These are phyloP conservation scores for Hortiboletus campestris DNA, from an alignment of 768 basidiomycete species.

Conservation along the genomic window DNA sequence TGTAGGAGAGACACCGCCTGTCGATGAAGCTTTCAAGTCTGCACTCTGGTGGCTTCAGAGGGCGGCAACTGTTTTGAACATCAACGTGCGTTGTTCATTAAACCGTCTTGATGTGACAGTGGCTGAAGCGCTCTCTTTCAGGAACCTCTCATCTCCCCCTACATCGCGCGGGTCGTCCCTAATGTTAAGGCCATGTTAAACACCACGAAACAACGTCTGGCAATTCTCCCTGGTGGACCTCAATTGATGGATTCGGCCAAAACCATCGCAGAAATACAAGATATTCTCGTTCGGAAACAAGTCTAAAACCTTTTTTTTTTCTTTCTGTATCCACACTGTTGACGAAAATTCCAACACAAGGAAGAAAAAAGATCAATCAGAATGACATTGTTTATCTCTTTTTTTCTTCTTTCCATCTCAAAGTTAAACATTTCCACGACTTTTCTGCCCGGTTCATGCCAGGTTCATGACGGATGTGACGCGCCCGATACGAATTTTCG, in stretches of 20 bases:
- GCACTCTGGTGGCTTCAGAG: constrained; percentile 88
- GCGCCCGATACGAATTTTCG: constrained; percentile 10
- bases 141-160: constrained; percentile 82
- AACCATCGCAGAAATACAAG: constrained; percentile 73
- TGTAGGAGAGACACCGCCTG: constrained; percentile 71
- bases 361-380: background rate
- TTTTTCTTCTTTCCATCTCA: constrained; percentile 1
- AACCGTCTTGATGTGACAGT: background rate
- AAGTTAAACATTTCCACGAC: background rate
- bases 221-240: constrained; percentile 72
- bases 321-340: background rate
- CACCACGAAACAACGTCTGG: constrained; percentile 75
- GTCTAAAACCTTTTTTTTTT: constrained; percentile 7
- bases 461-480: constrained; percentile 24
- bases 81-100: constrained; percentile 49
- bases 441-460: constrained; percentile 18
- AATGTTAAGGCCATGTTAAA: constrained; percentile 75
- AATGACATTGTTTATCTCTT: constrained; percentile 1
- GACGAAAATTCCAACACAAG: background rate
- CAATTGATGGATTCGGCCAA: constrained; percentile 66
- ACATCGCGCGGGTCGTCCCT: constrained; percentile 77
- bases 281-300: constrained; percentile 54
- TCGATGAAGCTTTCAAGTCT: constrained; percentile 78
- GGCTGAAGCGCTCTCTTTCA: constrained; percentile 22
- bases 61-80: constrained; percentile 64